Base-by-base conservation (phyloP, 768 basidiomycete genomes). In the Kondoa malvinella region DNA sequence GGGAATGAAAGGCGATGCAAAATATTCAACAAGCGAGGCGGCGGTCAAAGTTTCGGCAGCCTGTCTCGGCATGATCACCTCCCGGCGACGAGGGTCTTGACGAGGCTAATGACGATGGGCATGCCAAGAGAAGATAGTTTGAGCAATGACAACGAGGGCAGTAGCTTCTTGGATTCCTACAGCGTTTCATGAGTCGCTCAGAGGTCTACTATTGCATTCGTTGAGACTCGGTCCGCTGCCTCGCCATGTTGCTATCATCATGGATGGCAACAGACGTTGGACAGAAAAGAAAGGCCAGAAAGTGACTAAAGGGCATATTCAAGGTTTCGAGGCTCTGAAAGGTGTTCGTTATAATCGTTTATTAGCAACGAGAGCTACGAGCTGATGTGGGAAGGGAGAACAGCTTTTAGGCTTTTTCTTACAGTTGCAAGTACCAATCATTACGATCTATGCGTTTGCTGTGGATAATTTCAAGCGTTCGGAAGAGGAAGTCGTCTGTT, bases 181-280 rank as follows among this genome's bases (percentile, higher is more conserved):
- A 1, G 17, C 31, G 15, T 58, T 72, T 17, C 73, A 72, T 57
- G 68, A 69, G 0, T 27, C 58, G n/a, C 69, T 75, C 50, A 70
- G 72, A 30, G 34, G 81, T 67, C 75, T 84, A 21, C 75, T 91
- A 29, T 80, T 92, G 59, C 78, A 78, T 68, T 77, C 91, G 25
- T 82, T 99, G 58, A 80, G 86, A 0, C 80, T 87, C 1, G 92
- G 92, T 0, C 92, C 94, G 0, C 81, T 92, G 8, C 95, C 95
- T 0, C 77, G 80, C 57, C 95, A 99, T 79, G 83, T 97, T 31
- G 92, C 88, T 1, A 92, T 99, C 75, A 86, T 94, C 30, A 92
- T 99, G 91, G 95, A 99, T 75, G 95, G 95, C 2, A 96, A 97
- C 76, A 80, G 95, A 65, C 81, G 95, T 14, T 94, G 88, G 75